Base-by-base conservation (phyloP, 306 rosid species). In the Malus asiatica region DNA sequence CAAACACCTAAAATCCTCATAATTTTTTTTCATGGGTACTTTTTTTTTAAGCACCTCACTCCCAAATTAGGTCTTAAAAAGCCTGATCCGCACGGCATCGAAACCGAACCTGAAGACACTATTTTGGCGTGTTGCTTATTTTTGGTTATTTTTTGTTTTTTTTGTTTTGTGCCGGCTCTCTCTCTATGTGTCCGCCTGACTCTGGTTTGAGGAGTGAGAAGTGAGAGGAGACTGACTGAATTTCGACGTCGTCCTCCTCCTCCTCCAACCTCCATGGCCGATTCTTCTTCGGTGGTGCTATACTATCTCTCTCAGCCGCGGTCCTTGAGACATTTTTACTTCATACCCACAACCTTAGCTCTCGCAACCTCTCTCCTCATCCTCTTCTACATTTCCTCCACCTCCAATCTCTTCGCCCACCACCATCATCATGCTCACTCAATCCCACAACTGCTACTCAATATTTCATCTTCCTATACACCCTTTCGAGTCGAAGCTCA, bases 301-400 rank as follows among this genome's bases (percentile, higher is more conserved):
- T 52, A 59, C 81, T 59, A 72, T 33, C 65, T 73, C 53, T 84
- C 84, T 29, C 75, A 73, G 44, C 82, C 59, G 29, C 65, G 66
- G 20, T 81, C 87, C 46, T 65, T 69, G 68, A 78, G 78, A 46
- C 58, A 55, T 68, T 79, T 76, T 64, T 78, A 83, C 82, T 82
- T 91, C 85, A 67, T 85, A 72, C 94, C 91, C 74, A 80, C 87
- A 71, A 80, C 71, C 68, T 76, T 89, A 66, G 91, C 89, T 64
- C 87, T 91, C 33, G 66, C 78, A 52, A 83, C 87, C 15, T 78
- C 79, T 33, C 74, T 88, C 30, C 82, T 76, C 74, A 72, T 91
- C 60, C 81, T 89, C 80, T 77, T 86, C 27, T 89, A 83, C 84
- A 66, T 82, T 62, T 88, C 89, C 78, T 64, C 85, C 6, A 86